Base-by-base conservation (phyloP, 2,329 filamentous ascomycete genomes). In the Aspergillus uvarum region DNA sequence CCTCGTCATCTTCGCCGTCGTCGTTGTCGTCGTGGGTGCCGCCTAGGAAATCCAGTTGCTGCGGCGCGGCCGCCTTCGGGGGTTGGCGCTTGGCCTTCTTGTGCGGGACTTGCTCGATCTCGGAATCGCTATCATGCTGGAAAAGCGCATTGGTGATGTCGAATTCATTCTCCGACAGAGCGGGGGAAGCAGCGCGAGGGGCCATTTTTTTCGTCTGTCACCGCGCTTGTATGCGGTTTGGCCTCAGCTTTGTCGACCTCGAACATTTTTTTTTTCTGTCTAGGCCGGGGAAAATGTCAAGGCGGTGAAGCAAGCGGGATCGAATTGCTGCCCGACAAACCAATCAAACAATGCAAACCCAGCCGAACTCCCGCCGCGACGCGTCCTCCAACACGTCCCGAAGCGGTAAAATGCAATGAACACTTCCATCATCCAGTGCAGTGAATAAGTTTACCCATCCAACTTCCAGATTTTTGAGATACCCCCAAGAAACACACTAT, bases 81-180 rank as follows among this genome's bases (percentile, higher is more conserved):
- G 14, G 38, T 55, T 83, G 83, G 47, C 84, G 81, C 65, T 88
- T 85, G 53, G 88, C 79, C 54, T 65, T 59, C 70, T 65, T 63
- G 61, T 60, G 62, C 65, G 57, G 52, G 52, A 69, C 38, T 59
- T 68, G 74, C 63, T 76, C 79, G 57, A 79, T 72, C 53, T 80
- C 79, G 60, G 78, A 80, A 55, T 80, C 80, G 63, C 76, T 78
- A 62, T 83, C 83, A 63, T 82, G 79, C 56, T 87, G 84, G 69
- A 94, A 89, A 11, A 97, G 82, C 2, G 89, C 88, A 63, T 84
- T 87, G 21, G 92, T 87, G 56, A 99, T 97, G 71, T 99, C 95
- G 71, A 96, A 87, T 72, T 96, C 95, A 66, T 88, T 90, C 78
- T 98, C 94, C 53, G 94, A 98, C 60, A 85, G 82, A 52, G 92